Evolutionary conservation across 2,329 filamentous ascomycete genomes (phyloP), one percentile per base, ranked within the genome.

Genomic region (Aaosphaeria arxii): DNA sequence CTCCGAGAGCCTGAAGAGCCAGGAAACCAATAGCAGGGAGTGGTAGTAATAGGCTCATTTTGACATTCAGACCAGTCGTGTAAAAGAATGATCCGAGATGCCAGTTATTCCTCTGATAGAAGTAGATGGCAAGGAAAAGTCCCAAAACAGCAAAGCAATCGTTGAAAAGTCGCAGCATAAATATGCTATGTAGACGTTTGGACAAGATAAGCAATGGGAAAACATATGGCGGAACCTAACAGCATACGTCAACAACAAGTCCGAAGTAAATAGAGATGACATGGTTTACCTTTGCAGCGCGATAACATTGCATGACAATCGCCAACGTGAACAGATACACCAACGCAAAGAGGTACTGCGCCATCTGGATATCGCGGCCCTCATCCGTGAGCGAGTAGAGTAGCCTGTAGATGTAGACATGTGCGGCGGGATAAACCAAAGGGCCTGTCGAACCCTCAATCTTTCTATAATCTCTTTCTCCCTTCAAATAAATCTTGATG

Each of bases 171-270:
- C 94, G 84, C 47, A 99, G 79, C 58, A 99, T 74, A 64, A 94
- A 99, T 58, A 99, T 87, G 70, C 90, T 96, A 71, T 99, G 94
- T 29, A 97, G 75, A 33, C 94, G 83, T 71, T 97, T 97, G 47
- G 91, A 96, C 41, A 96, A 74, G 45, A 95, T 81, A 43, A 99
- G 80, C 50, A 97, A 78, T 0, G 90, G 86, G 53, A 96, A 86
- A 48, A 97, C 77, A 71, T 95, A 97, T 0, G 90, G 89, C 6
- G 94, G 92, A 11, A 82, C 85, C 87, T 89, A 54, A 9, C 6
- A 11, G 3, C 6, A 49, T 5, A 13, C 11, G 3, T n/a, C 36
- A 9, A 40, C 2, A 46, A 50, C 11, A 50, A 32, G 31, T 35
- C 32, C 31, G 24, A 11, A 5, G 36, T 6, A 9, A n/a, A 41